Conservation (phyloP, 2,329 filamentous ascomycete genomes). For the Pseudogymnoascus sp. region DNA sequence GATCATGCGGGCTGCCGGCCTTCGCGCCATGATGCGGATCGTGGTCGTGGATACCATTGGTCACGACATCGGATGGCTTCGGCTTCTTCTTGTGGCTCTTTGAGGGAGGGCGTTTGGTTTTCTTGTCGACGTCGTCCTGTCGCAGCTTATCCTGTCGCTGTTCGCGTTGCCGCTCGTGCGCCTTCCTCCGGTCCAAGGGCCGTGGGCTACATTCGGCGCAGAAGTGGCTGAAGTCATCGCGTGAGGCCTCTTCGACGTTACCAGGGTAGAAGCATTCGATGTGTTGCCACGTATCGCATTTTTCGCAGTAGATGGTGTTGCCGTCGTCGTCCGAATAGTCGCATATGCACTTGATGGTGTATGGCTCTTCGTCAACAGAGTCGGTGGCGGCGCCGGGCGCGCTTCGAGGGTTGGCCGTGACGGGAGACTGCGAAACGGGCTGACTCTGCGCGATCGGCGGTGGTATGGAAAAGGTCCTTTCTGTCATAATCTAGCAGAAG, state of each 20-base stretch:
- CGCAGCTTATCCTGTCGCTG: constrained; percentile 46
- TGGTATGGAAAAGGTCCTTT: constrained; percentile 29
- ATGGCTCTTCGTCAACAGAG: constrained; percentile 65
- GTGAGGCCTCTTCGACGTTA: constrained; percentile 63
- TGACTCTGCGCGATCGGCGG: constrained; percentile 29
- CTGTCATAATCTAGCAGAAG: constrained; percentile 34
- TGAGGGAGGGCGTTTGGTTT: constrained; percentile 63
- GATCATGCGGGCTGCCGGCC: constrained; percentile 38
- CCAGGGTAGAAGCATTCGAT: constrained; percentile 88
- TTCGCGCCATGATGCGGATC: constrained; percentile 41
- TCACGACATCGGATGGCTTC: constrained; percentile 60
- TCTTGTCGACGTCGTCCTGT: constrained; percentile 56
- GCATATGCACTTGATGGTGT: constrained; percentile 98
- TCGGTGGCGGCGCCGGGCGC: constrained; percentile 33
- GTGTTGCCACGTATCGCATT: constrained; percentile 96
- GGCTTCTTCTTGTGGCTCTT: constrained; percentile 86
- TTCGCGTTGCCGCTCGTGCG: constrained; percentile 62
- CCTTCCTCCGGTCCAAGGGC: constrained; percentile 63
- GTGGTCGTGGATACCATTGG: constrained; percentile 59
- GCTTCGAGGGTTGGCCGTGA: constrained; percentile 21
- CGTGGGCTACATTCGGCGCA: constrained; percentile 85
- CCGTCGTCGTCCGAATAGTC: constrained; percentile 91
- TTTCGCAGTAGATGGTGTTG: constrained; percentile 93
- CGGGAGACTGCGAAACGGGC: constrained; percentile 19
- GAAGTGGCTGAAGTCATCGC: constrained; percentile 69